phyloP scores from a whole-genome alignment of 805 yeast genomes.

The Hanseniaspora taiwanica region DNA sequence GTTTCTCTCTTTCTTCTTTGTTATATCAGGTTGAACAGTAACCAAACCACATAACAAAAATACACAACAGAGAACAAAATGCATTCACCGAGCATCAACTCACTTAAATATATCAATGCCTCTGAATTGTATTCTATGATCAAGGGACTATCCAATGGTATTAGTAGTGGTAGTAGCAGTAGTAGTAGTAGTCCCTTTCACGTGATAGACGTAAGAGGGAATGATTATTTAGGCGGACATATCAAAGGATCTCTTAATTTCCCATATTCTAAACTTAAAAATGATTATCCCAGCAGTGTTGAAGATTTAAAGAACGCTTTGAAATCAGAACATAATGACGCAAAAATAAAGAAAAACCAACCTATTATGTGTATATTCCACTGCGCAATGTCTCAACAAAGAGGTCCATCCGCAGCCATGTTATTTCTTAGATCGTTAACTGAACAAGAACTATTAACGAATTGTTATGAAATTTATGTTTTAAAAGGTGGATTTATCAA shows the following conservation, averaged over 20 bases:
- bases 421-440: conserved; percentile 30
- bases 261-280: conserved; percentile 28
- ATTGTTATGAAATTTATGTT: conserved; percentile 45
- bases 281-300: too few relatives aligned
- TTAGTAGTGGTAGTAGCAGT: too few relatives aligned
- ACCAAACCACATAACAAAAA: too few relatives aligned
- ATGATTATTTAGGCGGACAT: conserved; percentile 60
- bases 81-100: too few relatives aligned
- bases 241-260: conserved; percentile 16
- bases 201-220: conserved; percentile 77
- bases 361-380: conserved; percentile 62
- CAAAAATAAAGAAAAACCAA: too few relatives aligned
- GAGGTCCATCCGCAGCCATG: conserved; percentile 82
- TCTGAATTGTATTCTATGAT: conserved; percentile 9
- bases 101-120: conserved; percentile 17
- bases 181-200: conserved; percentile 14
- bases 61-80: too few relatives aligned
- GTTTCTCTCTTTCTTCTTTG: too few relatives aligned
- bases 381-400: conserved; percentile 79
- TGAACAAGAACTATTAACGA: conserved; percentile 13
- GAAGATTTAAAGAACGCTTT: too few relatives aligned
- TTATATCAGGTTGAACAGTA: too few relatives aligned
- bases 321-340: too few relatives aligned
- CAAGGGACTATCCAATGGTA: too few relatives aligned
- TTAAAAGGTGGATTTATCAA: conserved; percentile 72